phyloP scores from a whole-genome alignment of 768 basidiomycete species.

The Asterophora parasitica region DNA sequence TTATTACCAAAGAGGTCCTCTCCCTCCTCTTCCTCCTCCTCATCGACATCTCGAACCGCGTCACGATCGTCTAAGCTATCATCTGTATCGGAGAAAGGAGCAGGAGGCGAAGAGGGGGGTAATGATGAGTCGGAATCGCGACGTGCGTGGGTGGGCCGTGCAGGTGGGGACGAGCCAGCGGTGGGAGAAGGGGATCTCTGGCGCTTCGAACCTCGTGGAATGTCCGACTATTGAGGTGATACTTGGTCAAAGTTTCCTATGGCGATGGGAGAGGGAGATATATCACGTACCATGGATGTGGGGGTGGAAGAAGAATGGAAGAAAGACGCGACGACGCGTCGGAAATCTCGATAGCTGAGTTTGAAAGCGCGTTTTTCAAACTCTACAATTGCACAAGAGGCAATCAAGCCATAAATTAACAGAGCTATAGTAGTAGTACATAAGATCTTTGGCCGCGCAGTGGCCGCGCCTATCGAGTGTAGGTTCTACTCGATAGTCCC shows the following conservation, averaged over 20 bases:
- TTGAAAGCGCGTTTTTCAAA: constrained; percentile 32
- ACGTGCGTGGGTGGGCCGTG: constrained; percentile 39
- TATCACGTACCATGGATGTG: constrained; percentile 34
- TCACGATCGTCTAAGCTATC: constrained; percentile 73
- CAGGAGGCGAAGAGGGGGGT: constrained; percentile 81
- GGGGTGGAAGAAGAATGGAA: constrained; percentile 10
- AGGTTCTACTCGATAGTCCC: constrained; percentile 10
- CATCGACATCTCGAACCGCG: constrained; percentile 60
- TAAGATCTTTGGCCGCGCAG: too few species aligned
- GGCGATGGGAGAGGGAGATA: constrained; percentile 2
- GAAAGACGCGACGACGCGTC: constrained; percentile 40
- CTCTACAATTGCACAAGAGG: background rate
- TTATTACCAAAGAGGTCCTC: constrained; percentile 91
- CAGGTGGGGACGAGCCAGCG: constrained; percentile 45
- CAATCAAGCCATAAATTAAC: too few species aligned
- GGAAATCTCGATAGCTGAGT: constrained; percentile 30
- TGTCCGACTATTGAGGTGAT: constrained; percentile 17
- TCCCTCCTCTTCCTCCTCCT: constrained; percentile 73
- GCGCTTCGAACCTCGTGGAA: constrained; percentile 53
- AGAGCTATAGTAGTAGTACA: too few species aligned
- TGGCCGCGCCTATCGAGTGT: too few species aligned
- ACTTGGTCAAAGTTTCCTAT: background rate
- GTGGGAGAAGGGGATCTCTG: constrained; percentile 53
- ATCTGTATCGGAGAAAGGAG: constrained; percentile 83
- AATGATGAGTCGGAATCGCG: constrained; percentile 69